These are phyloP conservation scores for Chaetomium olivaceum DNA, from an alignment of 2,329 filamentous ascomycete genomes.

Conservation along the genomic window DNA sequence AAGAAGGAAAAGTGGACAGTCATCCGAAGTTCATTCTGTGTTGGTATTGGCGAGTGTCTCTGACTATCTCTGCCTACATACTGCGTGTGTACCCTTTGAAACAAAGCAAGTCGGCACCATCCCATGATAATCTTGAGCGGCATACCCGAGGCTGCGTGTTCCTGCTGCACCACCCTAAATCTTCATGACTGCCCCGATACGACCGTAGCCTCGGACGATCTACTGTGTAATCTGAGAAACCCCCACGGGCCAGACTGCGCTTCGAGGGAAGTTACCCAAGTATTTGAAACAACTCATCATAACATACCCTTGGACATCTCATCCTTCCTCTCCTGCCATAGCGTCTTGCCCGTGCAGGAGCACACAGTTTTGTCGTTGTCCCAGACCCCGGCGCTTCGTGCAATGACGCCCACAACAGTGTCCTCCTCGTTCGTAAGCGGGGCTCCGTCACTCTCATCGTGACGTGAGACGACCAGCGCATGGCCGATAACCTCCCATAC, in stretches of 20 bases:
- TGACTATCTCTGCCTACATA: background rate
- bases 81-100: background rate
- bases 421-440: constrained; percentile 74
- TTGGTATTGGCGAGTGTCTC: background rate
- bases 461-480: constrained; percentile 79
- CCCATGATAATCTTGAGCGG: background rate
- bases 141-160: constrained; percentile 4
- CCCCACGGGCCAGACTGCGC: background rate
- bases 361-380: constrained; percentile 99
- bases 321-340: constrained; percentile 95
- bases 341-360: constrained; percentile 94
- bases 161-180: background rate
- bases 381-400: constrained; percentile 95
- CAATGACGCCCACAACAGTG: constrained; percentile 90
- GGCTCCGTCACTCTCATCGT: constrained; percentile 57
- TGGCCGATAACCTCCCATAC: constrained; percentile 97
- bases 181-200: background rate
- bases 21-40: background rate
- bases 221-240: background rate
- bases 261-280: background rate
- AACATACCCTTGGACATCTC: constrained; percentile 89
- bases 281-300: constrained; percentile 46
- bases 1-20: background rate
- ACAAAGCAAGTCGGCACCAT: background rate
- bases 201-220: background rate